Percentiles rank a stretch among this genome's conserved stretches.
Evolutionary conservation across 768 basidiomycete genomes (phyloP).

Genomic region (Boletellus ananiceps): DNA sequence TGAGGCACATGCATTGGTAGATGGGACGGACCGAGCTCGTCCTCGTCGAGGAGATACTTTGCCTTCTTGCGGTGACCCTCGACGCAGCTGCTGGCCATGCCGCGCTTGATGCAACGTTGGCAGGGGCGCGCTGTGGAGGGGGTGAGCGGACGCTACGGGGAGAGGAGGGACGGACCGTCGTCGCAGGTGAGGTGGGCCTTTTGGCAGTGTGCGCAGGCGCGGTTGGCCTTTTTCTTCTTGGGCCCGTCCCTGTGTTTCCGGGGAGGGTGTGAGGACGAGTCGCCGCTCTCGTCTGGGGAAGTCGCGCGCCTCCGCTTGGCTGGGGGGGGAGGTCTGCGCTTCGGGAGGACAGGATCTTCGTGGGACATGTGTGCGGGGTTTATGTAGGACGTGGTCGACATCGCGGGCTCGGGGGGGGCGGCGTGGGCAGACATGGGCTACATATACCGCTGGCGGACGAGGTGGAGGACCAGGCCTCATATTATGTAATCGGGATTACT

Average conservation of each 20-base stretch:
- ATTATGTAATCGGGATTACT: slow-evolving; percentile 18
- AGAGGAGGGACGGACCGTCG: slow-evolving; percentile 63
- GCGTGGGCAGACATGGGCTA: slow-evolving; percentile 5
- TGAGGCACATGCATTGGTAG: not conserved
- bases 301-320: slow-evolving; percentile 61
- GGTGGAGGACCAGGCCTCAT: slow-evolving; percentile 10
- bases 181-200: slow-evolving; percentile 99
- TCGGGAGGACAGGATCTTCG: slow-evolving; percentile 22
- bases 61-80: slow-evolving; percentile 98
- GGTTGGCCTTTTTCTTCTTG: slow-evolving; percentile 92
- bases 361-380: slow-evolving; percentile 39
- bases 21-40: slow-evolving; percentile 69
- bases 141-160: slow-evolving; percentile 10
- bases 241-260: slow-evolving; percentile 68
- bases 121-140: slow-evolving; percentile 79
- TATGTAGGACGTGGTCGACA: slow-evolving; percentile 29
- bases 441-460: not conserved
- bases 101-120: slow-evolving; percentile 92
- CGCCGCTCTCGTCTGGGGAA: slow-evolving; percentile 53
- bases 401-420: not conserved
- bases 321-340: slow-evolving; percentile 38
- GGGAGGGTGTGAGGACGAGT: slow-evolving; percentile 38
- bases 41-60: slow-evolving; percentile 92
- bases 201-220: slow-evolving; percentile 94
- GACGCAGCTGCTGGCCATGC: slow-evolving; percentile 80